Base-by-base conservation (phyloP, 305 asterid genomes). In the Ruellia speciosa region DNA sequence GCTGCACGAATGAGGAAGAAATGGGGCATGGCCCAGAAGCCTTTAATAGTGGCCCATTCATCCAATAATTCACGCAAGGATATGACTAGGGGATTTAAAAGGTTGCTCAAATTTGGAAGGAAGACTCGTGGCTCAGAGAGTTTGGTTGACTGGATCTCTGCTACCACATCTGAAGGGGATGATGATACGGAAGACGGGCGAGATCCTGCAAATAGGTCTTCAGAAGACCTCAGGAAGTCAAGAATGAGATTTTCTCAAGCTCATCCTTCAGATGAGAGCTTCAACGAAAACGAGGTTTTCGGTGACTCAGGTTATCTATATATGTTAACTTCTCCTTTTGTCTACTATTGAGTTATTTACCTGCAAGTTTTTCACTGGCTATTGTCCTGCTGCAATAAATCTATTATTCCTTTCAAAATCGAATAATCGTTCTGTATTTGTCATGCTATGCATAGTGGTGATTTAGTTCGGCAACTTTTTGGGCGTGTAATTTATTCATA, bases 1-100 rank as follows among this genome's bases (percentile, higher is more conserved):
- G 89, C 86, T 41, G 73, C 88, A 69, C 80, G 90, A 67, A 84
- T 84, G 90, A 83, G 95, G 76, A 90, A 82, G 75, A 90, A 81
- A 76, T 90, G 97, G 97, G 97, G 96, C 69, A 40, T 43, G 40
- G 63, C 63, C 40, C 63, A 58, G 53, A 58, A 58, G 41, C 63
- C 63, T 3, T 0, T 43, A 28, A 0, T 58, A 34, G 53, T 45
- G 3, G 39, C 63, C 14, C 63, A 43, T 14, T 16, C 20, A 13
- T 11, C 50, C 18, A 43, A 19, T 8, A 58, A 43, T 17, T 58
- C 63, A 0, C 63, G 63, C 40, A 58, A 58, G 53, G 63, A 58
- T 20, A 28, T 58, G 63, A 58, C 63, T 13, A 45, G 18, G 54
- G 63, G 63, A 14, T 58, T 58, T n/a, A 58, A 58, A 34, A 18